Evolutionary conservation across 108 stramenopile species (phyloP), one percentile per base, ranked within the genome.

Genomic region (Fragilariopsis cylindrus): DNA sequence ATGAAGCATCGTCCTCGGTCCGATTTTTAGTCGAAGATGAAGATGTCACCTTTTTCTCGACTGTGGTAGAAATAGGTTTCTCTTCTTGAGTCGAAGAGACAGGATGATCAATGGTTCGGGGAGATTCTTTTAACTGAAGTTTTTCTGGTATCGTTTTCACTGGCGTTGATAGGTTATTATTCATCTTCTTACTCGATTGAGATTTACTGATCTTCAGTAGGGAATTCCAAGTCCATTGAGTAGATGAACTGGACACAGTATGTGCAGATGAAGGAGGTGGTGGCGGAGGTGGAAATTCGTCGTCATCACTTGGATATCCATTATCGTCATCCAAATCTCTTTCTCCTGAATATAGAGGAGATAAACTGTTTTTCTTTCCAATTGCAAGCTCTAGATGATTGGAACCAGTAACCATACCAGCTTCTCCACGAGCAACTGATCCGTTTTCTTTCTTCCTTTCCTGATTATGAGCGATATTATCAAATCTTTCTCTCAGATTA

Each of bases 381-480:
- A 67, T 56, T 3, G 74, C 57, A 6, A 75, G 11, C 63, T 73
- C 73, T 9, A 73, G 39, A 52, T 64, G 63, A 50, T 58, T 48
- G 49, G 57, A 48, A 12, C 49, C 55, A 4, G 62, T 4, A 47
- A 16, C 7, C 46, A 65, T 65, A 16, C 21, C 7, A 13, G 47
- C 65, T 15, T 45, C 44, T 12, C 52, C 52, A 15, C 15, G 52
- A 53, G 52, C n/a, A 53, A 53, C n/a, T 30, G 30, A 30, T 30
- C 30, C 30, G 30, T 30, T 30, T 30, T 30, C 30, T 30, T 30
- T 30, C 9, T 42, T n/a, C 48, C 4, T 7, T 18, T 41, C 48
- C 18, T 18, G 42, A 7, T 11, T 52, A 30, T 68, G 18, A 7
- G 48, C 41, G 39, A 18, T 18, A 47, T 50, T 48, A 8, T 68